Conservation (phyloP, 306 rosid species). For the Chamaecrista fasciculata region DNA sequence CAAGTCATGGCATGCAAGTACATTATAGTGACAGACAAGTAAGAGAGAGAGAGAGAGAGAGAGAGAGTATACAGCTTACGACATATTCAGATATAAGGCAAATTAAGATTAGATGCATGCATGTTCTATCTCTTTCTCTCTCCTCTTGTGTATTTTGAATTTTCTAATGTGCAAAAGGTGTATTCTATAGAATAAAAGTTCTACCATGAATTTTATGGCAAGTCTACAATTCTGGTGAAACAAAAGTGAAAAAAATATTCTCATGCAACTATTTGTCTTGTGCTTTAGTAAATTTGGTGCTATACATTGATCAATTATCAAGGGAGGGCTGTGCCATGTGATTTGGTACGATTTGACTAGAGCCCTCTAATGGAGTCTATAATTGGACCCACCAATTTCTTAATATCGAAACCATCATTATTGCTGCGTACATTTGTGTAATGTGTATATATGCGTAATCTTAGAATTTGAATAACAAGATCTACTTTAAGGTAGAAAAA, state of each 20-base stretch:
- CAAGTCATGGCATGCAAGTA: constrained; percentile 3
- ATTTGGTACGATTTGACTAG: constrained; percentile 12
- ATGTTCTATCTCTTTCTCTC: constrained; percentile 5
- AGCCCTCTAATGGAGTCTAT: constrained; percentile 20
- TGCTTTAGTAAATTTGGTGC: neutral
- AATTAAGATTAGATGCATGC: constrained; percentile 20
- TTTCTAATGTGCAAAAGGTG: constrained; percentile 10
- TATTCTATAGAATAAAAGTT: constrained; percentile 3
- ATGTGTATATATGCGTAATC: neutral
- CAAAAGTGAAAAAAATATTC: neutral
- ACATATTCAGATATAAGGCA: constrained; percentile 8
- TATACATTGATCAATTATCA: neutral
- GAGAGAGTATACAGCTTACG: neutral
- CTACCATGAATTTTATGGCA: too few species aligned
- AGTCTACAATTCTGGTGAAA: neutral
- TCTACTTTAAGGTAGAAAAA: constrained; percentile 15
- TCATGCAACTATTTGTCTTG: neutral
- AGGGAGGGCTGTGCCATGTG: neutral
- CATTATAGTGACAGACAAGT: constrained; percentile 15
- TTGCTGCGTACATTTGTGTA: neutral
- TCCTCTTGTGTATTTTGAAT: neutral
- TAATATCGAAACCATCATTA: constrained; percentile 27
- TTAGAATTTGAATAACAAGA: neutral
- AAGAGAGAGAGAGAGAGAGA: constrained; percentile 21
- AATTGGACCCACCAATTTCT: constrained; percentile 32